Conservation (phyloP, 805 yeast genomes). For the Kodamaea hsintzibuensis region DNA sequence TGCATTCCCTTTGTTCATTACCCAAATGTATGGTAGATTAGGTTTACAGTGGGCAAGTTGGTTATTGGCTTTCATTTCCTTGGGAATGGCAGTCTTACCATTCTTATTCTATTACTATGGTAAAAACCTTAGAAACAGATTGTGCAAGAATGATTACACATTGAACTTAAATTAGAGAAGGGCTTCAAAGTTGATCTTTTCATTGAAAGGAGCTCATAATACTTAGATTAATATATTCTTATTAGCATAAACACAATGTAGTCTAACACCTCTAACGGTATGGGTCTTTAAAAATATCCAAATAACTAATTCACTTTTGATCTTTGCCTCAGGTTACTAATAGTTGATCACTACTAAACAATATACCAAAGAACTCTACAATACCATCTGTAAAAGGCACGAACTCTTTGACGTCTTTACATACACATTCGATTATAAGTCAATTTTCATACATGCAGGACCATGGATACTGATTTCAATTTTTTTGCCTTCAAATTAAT, state of each 20-base stretch:
- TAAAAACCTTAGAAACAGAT: constrained; percentile 54
- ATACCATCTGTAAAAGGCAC: no score
- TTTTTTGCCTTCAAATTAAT: constrained; percentile 1
- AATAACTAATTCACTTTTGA: no score
- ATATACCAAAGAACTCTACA: no score
- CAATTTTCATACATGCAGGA: not conserved
- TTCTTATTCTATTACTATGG: constrained; percentile 72
- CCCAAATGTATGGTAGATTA: constrained; percentile 72
- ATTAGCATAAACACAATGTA: no score
- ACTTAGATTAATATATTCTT: no score
- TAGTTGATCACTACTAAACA: no score
- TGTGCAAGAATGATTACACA: constrained; percentile 66
- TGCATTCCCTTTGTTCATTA: constrained; percentile 76
- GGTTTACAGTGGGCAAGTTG: constrained; percentile 83
- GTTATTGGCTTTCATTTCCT: constrained; percentile 72
- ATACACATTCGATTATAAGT: not conserved
- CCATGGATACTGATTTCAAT: not conserved
- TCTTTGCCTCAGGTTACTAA: no score
- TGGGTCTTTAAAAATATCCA: no score
- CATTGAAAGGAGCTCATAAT: no score
- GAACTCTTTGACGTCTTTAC: no score
- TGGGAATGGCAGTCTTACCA: constrained; percentile 75
- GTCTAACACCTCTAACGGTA: no score
- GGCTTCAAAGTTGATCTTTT: no score
- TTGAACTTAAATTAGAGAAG: not conserved